A percentile compares a stretch with the other conserved stretches of the same genome.
Conservation (phyloP, 1,284 basidiomycete species). For the Ustilago cynodontis region DNA sequence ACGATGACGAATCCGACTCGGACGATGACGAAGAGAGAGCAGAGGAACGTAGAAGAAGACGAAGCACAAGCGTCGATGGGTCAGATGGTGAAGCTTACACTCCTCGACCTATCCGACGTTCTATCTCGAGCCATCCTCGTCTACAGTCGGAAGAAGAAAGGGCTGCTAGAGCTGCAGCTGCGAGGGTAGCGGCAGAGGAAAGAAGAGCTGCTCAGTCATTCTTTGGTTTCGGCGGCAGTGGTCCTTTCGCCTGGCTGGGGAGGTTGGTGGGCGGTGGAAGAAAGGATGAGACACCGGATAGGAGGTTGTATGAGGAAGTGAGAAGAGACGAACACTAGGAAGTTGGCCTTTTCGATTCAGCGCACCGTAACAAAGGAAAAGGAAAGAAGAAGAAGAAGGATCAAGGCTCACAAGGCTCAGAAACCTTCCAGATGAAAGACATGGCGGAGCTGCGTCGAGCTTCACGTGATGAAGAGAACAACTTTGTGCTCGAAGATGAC, state of each 20-base stretch:
- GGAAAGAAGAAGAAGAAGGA: neutral
- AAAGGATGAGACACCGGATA: slow-evolving; percentile 23
- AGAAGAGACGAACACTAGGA: slow-evolving; percentile 58
- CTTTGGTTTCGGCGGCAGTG: slow-evolving; percentile 28
- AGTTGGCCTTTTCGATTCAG: slow-evolving; percentile 41
- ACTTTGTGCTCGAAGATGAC: slow-evolving; percentile 15
- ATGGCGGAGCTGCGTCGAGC: neutral
- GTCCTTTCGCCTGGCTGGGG: slow-evolving; percentile 20
- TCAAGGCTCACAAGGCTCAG: slow-evolving; percentile 2
- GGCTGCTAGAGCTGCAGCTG: slow-evolving; percentile 74
- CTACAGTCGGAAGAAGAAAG: slow-evolving; percentile 80
- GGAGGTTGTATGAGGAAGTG: slow-evolving; percentile 54
- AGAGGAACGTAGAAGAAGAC: slow-evolving; percentile 22
- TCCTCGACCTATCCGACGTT: slow-evolving; percentile 57
- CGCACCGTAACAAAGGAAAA: neutral
- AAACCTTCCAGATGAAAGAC: slow-evolving; percentile 17
- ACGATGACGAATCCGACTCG: slow-evolving; percentile 35
- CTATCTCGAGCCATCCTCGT: slow-evolving; percentile 72
- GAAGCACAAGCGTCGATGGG: slow-evolving; percentile 24
- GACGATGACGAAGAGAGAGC: slow-evolving; percentile 35
- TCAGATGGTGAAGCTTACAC: slow-evolving; percentile 20
- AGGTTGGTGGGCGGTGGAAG: slow-evolving; percentile 37
- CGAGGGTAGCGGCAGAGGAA: slow-evolving; percentile 52
- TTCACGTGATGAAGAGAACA: neutral
- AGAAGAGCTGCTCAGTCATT: slow-evolving; percentile 76